phyloP scores from a whole-genome alignment of 2,329 filamentous ascomycete genomes.

The Herpotrichia juniperi region DNA sequence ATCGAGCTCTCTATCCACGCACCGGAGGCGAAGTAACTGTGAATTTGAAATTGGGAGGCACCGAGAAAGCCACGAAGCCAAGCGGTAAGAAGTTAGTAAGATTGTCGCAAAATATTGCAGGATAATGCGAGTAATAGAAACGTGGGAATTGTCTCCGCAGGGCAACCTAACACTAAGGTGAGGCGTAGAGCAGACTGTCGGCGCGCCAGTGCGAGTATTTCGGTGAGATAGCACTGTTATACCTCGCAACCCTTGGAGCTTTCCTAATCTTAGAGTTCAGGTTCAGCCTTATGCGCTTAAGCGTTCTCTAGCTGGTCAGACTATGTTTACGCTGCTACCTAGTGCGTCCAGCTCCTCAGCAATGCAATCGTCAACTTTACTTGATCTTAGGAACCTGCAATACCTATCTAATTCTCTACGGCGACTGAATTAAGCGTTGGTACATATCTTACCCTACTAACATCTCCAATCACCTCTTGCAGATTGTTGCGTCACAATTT shows the following conservation, averaged over 20 bases:
- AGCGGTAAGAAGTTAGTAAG: conserved; percentile 76
- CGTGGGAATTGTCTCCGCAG: conserved; percentile 64
- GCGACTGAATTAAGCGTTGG: neutral
- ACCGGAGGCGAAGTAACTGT: conserved; percentile 67
- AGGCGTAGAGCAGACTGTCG: no score
- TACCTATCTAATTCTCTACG: neutral
- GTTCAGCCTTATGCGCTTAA: conserved; percentile 5
- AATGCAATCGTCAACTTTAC: neutral
- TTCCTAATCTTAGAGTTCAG: neutral
- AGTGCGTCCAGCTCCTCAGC: neutral
- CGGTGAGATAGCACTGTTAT: neutral
- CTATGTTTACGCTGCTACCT: neutral
- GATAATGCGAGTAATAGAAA: conserved; percentile 76
- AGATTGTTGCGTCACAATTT: neutral
- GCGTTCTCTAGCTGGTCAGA: neutral
- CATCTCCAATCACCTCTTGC: neutral
- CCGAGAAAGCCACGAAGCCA: conserved; percentile 65
- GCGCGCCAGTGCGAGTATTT: conserved; percentile 71
- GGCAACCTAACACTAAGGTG: conserved; percentile 50
- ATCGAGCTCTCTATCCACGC: conserved; percentile 65
- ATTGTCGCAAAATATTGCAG: conserved; percentile 74
- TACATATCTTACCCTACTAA: neutral
- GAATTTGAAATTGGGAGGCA: conserved; percentile 68
- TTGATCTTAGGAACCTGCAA: neutral
- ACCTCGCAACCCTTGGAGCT: neutral